Evolutionary conservation across 345 rosid genomes (phyloP).

Genomic region (Mangifera indica): DNA sequence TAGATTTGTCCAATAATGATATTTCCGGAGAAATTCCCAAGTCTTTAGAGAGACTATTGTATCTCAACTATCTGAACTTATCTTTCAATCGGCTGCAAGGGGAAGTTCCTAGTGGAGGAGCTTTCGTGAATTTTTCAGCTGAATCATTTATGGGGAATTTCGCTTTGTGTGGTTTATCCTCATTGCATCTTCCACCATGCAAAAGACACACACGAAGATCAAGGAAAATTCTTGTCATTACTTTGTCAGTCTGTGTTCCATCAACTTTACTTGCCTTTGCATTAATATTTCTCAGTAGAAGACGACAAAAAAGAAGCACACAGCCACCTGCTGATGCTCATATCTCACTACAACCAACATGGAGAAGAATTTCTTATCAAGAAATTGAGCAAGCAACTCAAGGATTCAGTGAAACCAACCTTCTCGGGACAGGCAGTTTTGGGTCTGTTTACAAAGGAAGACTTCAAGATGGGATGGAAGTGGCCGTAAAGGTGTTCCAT

Average conservation of each 20-base stretch:
- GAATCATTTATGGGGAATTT: constrained; percentile 17
- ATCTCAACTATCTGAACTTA: constrained; percentile 14
- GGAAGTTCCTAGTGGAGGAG: constrained; percentile 21
- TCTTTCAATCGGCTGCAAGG: constrained; percentile 28
- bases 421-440: constrained; percentile 17
- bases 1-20: constrained; percentile 26
- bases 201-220: neutral
- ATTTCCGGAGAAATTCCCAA: constrained; percentile 27
- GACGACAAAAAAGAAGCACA: neutral
- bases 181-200: constrained; percentile 16
- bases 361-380: constrained; percentile 1
- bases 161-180: constrained; percentile 15
- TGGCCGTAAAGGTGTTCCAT: constrained; percentile 26
- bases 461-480: neutral
- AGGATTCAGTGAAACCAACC: neutral
- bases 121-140: constrained; percentile 25
- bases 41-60: constrained; percentile 20
- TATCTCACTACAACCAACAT: neutral
- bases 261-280: neutral
- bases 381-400: constrained; percentile 3
- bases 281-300: neutral
- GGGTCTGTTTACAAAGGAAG: constrained; percentile 20
- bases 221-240: neutral
- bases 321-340: neutral
- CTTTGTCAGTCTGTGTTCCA: neutral